Evolutionary conservation across 116 monocot genomes (phyloP), one percentile per base, ranked within the genome.

Genomic region (Zostera marina): DNA sequence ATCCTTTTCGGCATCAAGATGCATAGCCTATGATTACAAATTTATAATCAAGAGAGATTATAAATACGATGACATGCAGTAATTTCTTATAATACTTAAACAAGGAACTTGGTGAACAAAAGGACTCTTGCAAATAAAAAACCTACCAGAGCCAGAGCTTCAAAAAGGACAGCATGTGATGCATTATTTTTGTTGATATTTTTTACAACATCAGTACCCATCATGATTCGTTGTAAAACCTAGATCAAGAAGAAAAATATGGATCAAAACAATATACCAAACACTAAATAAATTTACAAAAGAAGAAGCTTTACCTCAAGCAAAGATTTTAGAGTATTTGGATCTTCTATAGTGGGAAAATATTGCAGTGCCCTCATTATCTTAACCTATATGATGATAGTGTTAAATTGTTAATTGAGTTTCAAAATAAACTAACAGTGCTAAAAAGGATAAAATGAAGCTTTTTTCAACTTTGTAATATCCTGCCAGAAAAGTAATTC

Each of bases 1-100:
- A 76, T 98, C 96, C 70, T 90, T 98, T 76, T 98, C 96, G 54
- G 96, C 96, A 75, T 98, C 96, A 70, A 98, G 90, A 80, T 98
- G 96, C 96, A 98, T 98, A 66, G 90, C 96, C 96, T 94, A 59
- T 45, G 9, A 62, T 56, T 22, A 14, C 21, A 23, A 21, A 26
- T n/a, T n/a, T n/a, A n/a, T 15, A 13, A 59, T 22, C 12, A 5
- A 16, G 23, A 22, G 43, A 24, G 6, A 22, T 44, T 12, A 40
- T 17, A 58, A 17, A 58, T 15, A 41, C 9, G 41, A 17, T 41
- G 16, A 58, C n/a, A 54, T 51, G 25, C 11, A 53, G 25, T 23
- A 22, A 22, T 3, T 53, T 53, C 22, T 53, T 22, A 8, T 24
- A 53, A 53, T 53, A 10, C 32, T 3, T 32, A 32, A 32, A 32